Percentiles rank a stretch among this genome's conserved stretches.
These are phyloP conservation scores for Umbelopsis isabellina DNA, from an alignment of 192 early-diverging fungal species.

Conservation along the genomic window DNA sequence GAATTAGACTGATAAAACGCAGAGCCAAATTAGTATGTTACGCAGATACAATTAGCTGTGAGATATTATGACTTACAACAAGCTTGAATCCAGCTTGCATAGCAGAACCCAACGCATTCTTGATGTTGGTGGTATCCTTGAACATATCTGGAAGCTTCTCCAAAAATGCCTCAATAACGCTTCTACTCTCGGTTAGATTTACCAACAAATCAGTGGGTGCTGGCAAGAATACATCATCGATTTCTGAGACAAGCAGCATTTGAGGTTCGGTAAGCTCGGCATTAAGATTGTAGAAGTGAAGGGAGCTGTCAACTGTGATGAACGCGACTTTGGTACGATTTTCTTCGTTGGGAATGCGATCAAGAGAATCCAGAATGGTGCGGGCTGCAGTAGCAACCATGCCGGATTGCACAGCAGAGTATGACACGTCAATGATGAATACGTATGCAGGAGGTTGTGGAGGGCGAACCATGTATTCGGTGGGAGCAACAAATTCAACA, in stretches of 20 bases:
- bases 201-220: slow-evolving; percentile 89
- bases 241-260: slow-evolving; percentile 91
- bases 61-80: slow-evolving; percentile 54
- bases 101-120: slow-evolving; percentile 83
- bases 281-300: slow-evolving; percentile 93
- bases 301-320: slow-evolving; percentile 83
- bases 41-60: neutral
- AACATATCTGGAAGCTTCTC: slow-evolving; percentile 83
- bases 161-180: slow-evolving; percentile 73
- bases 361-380: slow-evolving; percentile 81
- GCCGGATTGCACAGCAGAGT: slow-evolving; percentile 83
- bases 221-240: slow-evolving; percentile 90
- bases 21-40: neutral
- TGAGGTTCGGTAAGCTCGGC: slow-evolving; percentile 80
- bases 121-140: slow-evolving; percentile 74
- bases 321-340: slow-evolving; percentile 88
- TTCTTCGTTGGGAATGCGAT: slow-evolving; percentile 86
- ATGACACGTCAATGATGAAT: slow-evolving; percentile 95
- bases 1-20: slow-evolving; percentile 56
- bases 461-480: slow-evolving; percentile 98
- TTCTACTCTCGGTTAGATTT: slow-evolving; percentile 82
- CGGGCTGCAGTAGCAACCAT: slow-evolving; percentile 80
- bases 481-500: slow-evolving; percentile 94
- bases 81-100: slow-evolving; percentile 83
- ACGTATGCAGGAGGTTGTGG: slow-evolving; percentile 93